A percentile compares a stretch with the other conserved stretches of the same genome.
Evolutionary conservation across 2,329 filamentous ascomycete species (phyloP).

Genomic region (Venturia asperata): DNA sequence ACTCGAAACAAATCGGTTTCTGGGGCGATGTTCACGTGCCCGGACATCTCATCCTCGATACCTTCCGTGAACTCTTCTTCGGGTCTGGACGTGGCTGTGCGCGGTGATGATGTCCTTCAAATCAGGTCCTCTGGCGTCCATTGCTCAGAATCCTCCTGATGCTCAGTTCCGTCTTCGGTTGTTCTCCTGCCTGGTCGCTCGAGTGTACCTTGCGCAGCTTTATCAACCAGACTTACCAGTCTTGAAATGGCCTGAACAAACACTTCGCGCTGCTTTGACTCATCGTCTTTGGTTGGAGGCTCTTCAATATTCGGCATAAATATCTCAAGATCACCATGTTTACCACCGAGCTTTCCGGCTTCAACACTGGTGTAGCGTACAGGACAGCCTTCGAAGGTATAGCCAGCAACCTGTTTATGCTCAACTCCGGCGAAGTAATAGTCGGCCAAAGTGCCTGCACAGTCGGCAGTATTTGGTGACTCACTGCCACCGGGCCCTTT

Average conservation of each 20-base stretch:
- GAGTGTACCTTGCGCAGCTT: slow-evolving; percentile 6
- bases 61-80: background rate
- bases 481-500: background rate
- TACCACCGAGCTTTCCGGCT: slow-evolving; percentile 15
- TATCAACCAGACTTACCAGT: slow-evolving; percentile 8
- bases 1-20: background rate
- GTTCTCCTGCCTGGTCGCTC: background rate
- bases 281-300: background rate
- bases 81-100: background rate
- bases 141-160: background rate
- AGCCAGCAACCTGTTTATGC: slow-evolving; percentile 7
- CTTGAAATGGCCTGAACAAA: background rate
- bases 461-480: background rate
- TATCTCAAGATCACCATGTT: slow-evolving; percentile 11
- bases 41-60: background rate
- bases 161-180: background rate
- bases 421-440: slow-evolving; percentile 18
- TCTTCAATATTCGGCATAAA: background rate
- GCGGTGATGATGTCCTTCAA: background rate
- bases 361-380: slow-evolving; percentile 12
- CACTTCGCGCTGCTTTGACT: background rate
- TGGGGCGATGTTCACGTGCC: background rate
- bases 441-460: background rate
- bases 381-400: slow-evolving; percentile 10
- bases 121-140: slow-evolving; percentile 1